Conservation (phyloP, 352 stramenopile genomes). For the Phytophthora citricola region DNA sequence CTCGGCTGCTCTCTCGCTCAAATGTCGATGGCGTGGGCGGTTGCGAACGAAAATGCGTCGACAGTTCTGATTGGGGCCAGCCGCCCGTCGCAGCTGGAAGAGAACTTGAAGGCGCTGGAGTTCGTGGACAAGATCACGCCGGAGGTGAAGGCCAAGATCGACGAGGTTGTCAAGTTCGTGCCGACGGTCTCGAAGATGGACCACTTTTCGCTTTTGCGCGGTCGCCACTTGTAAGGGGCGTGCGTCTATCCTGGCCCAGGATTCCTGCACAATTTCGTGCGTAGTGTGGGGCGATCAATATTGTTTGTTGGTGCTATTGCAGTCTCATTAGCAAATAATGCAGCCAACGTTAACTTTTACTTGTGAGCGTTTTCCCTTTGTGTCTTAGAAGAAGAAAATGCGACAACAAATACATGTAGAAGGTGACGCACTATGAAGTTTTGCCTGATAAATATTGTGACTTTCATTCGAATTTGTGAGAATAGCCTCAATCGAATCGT, state of each 20-base stretch:
- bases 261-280: too few relatives aligned
- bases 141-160: conserved; percentile 16
- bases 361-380: too few relatives aligned
- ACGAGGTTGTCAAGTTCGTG: conserved; percentile 6
- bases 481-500: too few relatives aligned
- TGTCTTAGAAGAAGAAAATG: too few relatives aligned
- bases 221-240: conserved; percentile 2
- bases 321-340: too few relatives aligned
- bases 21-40: conserved; percentile 60
- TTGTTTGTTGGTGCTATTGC: too few relatives aligned
- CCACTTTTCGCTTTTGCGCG: neutral
- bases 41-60: conserved; percentile 58
- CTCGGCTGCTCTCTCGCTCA: conserved; percentile 26
- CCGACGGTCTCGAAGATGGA: conserved; percentile 16
- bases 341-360: too few relatives aligned
- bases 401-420: too few relatives aligned
- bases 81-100: conserved; percentile 11
- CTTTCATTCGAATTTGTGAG: too few relatives aligned
- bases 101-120: conserved; percentile 15
- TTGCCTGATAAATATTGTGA: too few relatives aligned
- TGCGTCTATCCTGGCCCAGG: neutral
- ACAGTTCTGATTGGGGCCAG: conserved; percentile 64
- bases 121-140: conserved; percentile 19
- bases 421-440: too few relatives aligned
- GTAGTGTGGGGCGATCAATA: too few relatives aligned